Conservation (phyloP, 345 rosid genomes). For the Camelina neglecta region DNA sequence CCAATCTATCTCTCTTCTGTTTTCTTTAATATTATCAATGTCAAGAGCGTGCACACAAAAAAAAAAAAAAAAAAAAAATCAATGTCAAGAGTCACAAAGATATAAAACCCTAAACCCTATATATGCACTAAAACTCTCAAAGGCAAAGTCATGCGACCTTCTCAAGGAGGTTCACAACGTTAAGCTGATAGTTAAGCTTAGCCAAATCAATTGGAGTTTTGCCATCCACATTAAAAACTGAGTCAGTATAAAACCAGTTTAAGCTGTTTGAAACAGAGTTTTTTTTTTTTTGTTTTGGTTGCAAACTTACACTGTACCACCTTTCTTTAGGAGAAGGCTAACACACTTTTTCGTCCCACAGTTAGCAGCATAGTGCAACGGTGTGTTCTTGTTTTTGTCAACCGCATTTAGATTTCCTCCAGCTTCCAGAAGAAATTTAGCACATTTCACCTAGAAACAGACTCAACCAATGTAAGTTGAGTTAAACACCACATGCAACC, state of each 20-base stretch:
- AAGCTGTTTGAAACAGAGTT: background rate
- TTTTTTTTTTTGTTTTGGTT: background rate
- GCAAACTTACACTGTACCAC: background rate
- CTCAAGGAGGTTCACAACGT: too few species aligned
- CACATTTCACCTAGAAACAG: slow-evolving; percentile 60
- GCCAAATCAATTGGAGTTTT: background rate
- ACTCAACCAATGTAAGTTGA: background rate
- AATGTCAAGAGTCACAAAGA: too few species aligned
- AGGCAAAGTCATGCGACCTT: too few species aligned
- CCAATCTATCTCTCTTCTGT: too few species aligned
- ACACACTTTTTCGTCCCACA: background rate
- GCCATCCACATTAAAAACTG: background rate
- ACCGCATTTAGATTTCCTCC: slow-evolving; percentile 44
- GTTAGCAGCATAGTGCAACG: background rate
- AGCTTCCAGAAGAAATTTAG: slow-evolving; percentile 78
- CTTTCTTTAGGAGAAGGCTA: background rate
- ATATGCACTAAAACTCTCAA: too few species aligned
- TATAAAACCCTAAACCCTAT: too few species aligned
- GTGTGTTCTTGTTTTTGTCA: background rate
- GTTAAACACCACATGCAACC: slow-evolving; percentile 43
- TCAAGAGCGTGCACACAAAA: too few species aligned
- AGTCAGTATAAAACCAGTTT: background rate
- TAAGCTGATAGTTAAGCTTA: background rate
- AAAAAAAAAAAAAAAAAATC: too few species aligned
- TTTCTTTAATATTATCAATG: too few species aligned